Evolutionary conservation across 441 rosid species (phyloP), one percentile per base, ranked within the genome.

Genomic region (Jatropha multifida): DNA sequence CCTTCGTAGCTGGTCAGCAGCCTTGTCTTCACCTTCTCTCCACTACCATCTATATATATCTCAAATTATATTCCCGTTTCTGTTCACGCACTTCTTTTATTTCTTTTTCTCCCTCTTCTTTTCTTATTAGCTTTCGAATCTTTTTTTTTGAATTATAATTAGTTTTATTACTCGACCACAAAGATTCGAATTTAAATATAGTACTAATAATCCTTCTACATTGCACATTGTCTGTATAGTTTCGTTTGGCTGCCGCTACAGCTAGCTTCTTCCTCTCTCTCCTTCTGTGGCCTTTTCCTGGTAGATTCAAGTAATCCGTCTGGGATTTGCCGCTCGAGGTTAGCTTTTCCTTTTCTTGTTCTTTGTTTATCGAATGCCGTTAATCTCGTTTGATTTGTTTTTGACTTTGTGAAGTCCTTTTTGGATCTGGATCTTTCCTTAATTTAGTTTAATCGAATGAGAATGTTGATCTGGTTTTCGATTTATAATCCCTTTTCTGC

Each of bases 1-100:
- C 32, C 58, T 17, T 54, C 58, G 4, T 54, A 17, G 58, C 17
- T 54, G 32, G 32, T 32, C 32, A 32, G 17, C 55, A 3, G 7
- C 58, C 58, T 54, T 54, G 2, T 40, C 48, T 5, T 70, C 27
- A 1, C 20, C 5, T 1, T 18, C 26, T 4, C 52, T 56, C 20
- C 12, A 7, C 46, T 67, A 64, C 5, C 11, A 11, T 37, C 8
- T 62, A 11, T 62, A 11, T 62, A 27, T 32, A 1, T 32, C 11
- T 20, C 7, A 18, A 42, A 18, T n/a, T 14, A 27, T 23, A 52
- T 52, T 69, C 51, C 27, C 63, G 4, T 69, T 69, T 69, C 63
- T 55, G 63, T 40, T 69, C 73, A 55, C 51, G n/a, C 74, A 23
- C 42, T 59, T 72, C 38, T 49, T 26, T 68, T 27, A 58, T 72